Conservation (phyloP, 75 land plant genomes). For the Sequoia sempervirens region DNA sequence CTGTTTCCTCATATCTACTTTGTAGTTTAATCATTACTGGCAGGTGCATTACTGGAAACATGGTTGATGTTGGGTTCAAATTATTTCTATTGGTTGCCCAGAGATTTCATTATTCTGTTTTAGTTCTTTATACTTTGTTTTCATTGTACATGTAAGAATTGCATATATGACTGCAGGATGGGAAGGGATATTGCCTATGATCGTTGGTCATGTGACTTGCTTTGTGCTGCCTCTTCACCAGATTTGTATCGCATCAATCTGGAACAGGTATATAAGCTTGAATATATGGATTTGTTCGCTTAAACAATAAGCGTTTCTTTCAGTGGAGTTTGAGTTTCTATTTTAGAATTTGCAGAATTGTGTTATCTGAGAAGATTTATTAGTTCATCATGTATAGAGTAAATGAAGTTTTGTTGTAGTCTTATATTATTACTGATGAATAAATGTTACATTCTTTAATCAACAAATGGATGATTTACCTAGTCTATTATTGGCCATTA, state of each 20-base stretch:
- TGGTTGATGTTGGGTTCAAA: not conserved
- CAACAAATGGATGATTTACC: not conserved
- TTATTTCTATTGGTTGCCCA: not conserved
- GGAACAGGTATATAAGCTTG: slow-evolving; percentile 63
- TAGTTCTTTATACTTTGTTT: not conserved
- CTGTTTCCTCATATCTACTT: not conserved
- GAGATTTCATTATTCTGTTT: not conserved
- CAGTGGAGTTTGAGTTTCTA: not conserved
- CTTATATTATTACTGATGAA: not conserved
- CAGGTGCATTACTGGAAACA: not conserved
- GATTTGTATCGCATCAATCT: slow-evolving; percentile 92
- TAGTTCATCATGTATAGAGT: not conserved
- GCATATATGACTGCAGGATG: slow-evolving; percentile 56
- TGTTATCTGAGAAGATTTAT: not conserved
- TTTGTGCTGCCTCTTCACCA: slow-evolving; percentile 94
- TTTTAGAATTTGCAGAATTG: not conserved
- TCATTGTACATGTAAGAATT: not conserved
- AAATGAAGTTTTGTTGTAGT: not conserved
- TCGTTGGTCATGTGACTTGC: slow-evolving; percentile 90
- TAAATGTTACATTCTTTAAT: not conserved
- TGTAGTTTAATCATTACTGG: not conserved
- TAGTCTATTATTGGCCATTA: not conserved
- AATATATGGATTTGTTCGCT: not conserved
- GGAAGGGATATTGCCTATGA: slow-evolving; percentile 94
- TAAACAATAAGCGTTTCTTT: not conserved